phyloP scores from a whole-genome alignment of 2,329 filamentous ascomycete genomes.

The Arthrobotrys iridis region DNA sequence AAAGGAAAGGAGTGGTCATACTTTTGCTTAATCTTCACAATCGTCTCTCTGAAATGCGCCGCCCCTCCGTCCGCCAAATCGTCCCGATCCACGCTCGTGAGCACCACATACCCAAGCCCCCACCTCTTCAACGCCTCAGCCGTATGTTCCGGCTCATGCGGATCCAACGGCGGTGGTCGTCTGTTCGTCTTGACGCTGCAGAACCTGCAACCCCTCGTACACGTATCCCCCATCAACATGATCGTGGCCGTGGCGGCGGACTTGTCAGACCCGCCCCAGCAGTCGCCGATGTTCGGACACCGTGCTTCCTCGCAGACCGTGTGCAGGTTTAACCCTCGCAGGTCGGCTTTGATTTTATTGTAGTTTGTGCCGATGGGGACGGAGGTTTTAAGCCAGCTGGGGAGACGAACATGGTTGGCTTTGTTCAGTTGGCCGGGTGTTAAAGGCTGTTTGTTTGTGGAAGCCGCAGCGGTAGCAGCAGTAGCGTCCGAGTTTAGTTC shows the following conservation, averaged over 20 bases:
- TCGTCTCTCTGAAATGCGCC: slow-evolving; percentile 89
- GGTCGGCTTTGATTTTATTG: slow-evolving; percentile 93
- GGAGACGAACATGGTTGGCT: slow-evolving; percentile 77
- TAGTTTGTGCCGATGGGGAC: slow-evolving; percentile 87
- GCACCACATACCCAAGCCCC: slow-evolving; percentile 94
- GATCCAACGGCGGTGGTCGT: slow-evolving; percentile 80
- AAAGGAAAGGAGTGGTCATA: slow-evolving; percentile 55
- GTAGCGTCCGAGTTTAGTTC: no score
- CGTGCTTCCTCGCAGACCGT: slow-evolving; percentile 96
- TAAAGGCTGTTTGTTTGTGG: slow-evolving; percentile 2
- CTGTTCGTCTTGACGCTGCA: slow-evolving; percentile 94
- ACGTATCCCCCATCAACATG: slow-evolving; percentile 99
- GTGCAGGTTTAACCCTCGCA: slow-evolving; percentile 87
- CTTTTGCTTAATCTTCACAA: slow-evolving; percentile 90
- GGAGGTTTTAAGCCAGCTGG: slow-evolving; percentile 94
- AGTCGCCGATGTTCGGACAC: slow-evolving; percentile 97
- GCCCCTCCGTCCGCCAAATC: slow-evolving; percentile 90
- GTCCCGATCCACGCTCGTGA: slow-evolving; percentile 93
- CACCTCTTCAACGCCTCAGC: slow-evolving; percentile 91
- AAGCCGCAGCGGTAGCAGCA: no score
- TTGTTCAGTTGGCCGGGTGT: slow-evolving; percentile 68
- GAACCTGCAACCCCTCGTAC: slow-evolving; percentile 94
- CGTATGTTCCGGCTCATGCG: slow-evolving; percentile 95
- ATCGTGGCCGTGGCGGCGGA: slow-evolving; percentile 94
- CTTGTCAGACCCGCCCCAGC: slow-evolving; percentile 93